Conservation (phyloP, 352 stramenopile species). For the Hyphochytrium catenoides region DNA sequence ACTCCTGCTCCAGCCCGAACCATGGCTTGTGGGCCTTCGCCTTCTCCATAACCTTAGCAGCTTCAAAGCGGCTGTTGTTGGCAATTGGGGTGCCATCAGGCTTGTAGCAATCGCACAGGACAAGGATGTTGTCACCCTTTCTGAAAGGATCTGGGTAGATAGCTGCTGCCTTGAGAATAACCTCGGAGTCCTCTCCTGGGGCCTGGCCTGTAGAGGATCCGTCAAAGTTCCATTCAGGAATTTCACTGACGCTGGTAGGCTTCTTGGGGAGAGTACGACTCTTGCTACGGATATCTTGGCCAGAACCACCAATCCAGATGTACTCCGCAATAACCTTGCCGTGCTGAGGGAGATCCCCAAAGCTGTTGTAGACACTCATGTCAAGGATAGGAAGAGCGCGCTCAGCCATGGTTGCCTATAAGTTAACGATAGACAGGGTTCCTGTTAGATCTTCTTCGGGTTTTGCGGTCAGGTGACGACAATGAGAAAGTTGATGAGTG, state of each 20-base stretch:
- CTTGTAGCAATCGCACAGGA: conserved; percentile 92
- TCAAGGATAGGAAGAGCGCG: too few relatives aligned
- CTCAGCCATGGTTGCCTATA: too few relatives aligned
- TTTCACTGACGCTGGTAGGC: conserved; percentile 32
- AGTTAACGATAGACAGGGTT: too few relatives aligned
- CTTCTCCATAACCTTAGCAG: conserved; percentile 34
- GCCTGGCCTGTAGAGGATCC: conserved; percentile 86
- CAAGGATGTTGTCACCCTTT: conserved; percentile 78
- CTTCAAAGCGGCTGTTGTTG: conserved; percentile 69
- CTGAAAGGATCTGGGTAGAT: conserved; percentile 94
- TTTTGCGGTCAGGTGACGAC: too few relatives aligned
- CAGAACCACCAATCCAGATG: conserved; percentile 80
- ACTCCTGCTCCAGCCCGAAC: conserved; percentile 95
- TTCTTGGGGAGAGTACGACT: conserved; percentile 63
- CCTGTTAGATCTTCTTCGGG: too few relatives aligned
- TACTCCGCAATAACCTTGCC: conserved; percentile 69
- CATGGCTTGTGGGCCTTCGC: conserved; percentile 34
- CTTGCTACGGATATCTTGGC: conserved; percentile 76
- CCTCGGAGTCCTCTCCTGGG: conserved; percentile 87
- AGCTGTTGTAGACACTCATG: too few relatives aligned
- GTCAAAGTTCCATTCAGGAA: conserved; percentile 95
- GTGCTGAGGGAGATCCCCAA: too few relatives aligned
- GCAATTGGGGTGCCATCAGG: conserved; percentile 67
- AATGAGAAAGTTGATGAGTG: too few relatives aligned
- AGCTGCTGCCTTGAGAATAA: conserved; percentile 68